phyloP scores from a whole-genome alignment of 306 rosid species.

The Clitoria ternatea region DNA sequence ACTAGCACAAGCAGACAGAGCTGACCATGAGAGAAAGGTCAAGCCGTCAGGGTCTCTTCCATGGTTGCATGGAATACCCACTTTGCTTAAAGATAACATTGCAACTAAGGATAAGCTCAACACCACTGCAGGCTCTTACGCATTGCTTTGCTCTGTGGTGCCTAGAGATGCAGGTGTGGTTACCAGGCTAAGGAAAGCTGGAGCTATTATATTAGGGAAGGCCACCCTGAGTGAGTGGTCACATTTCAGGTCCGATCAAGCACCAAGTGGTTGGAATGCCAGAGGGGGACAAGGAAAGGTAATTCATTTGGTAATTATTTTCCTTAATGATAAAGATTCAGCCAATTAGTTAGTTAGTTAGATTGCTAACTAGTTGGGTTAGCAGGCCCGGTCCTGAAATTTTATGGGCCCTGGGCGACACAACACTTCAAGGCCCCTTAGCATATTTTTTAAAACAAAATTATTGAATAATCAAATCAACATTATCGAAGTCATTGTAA shows the following conservation, averaged over 20 bases:
- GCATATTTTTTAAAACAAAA: too few species aligned
- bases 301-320: neutral
- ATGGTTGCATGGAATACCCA: conserved; percentile 57
- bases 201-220: conserved; percentile 69
- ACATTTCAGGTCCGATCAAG: neutral
- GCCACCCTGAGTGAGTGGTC: conserved; percentile 65
- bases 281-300: conserved; percentile 63
- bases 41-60: conserved; percentile 14
- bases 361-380: too few species aligned
- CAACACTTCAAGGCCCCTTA: too few species aligned
- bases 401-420: too few species aligned
- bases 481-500: too few species aligned
- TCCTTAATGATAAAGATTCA: too few species aligned
- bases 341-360: too few species aligned
- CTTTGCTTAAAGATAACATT: conserved; percentile 60
- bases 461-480: too few species aligned
- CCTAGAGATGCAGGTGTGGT: conserved; percentile 68
- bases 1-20: conserved; percentile 40
- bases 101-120: conserved; percentile 67
- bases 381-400: too few species aligned
- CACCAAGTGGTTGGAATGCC: conserved; percentile 54
- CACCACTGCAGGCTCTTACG: conserved; percentile 64
- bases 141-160: conserved; percentile 55
- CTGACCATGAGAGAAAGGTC: conserved; percentile 34
- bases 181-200: conserved; percentile 51